These are phyloP conservation scores for Pisolithus thermaeus DNA, from an alignment of 1,284 basidiomycete species.

Conservation along the genomic window DNA sequence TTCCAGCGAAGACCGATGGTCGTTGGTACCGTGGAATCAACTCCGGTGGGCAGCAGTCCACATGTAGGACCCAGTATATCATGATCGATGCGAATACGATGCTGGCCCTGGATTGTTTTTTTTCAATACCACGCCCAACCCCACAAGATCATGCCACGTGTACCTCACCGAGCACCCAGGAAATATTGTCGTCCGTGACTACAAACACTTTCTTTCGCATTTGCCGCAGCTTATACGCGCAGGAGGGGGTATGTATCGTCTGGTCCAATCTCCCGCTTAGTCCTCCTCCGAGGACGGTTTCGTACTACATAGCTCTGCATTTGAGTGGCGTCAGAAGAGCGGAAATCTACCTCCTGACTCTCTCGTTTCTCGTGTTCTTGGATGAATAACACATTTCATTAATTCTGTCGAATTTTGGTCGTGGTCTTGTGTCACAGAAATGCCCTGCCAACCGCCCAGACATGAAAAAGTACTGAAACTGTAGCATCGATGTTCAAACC, in stretches of 20 bases:
- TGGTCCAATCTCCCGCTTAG: slow-evolving; percentile 91
- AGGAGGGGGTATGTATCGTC: slow-evolving; percentile 85
- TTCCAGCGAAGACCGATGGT: slow-evolving; percentile 92
- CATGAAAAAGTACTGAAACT: slow-evolving; percentile 4
- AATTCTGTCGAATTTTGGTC: slow-evolving; percentile 90
- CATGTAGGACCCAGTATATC: slow-evolving; percentile 79
- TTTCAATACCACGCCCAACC: neutral
- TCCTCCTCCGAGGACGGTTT: slow-evolving; percentile 82
- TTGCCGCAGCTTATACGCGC: slow-evolving; percentile 76
- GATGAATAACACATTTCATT: slow-evolving; percentile 83
- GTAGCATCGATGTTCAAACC: slow-evolving; percentile 33
- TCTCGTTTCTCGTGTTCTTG: slow-evolving; percentile 44
- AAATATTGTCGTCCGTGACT: slow-evolving; percentile 82
- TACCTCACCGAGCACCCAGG: slow-evolving; percentile 78
- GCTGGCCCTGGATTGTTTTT: slow-evolving; percentile 58
- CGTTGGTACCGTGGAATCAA: slow-evolving; percentile 67
- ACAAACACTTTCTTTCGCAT: slow-evolving; percentile 62
- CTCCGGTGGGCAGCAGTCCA: slow-evolving; percentile 87
- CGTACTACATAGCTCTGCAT: slow-evolving; percentile 38
- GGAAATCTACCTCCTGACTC: slow-evolving; percentile 29
- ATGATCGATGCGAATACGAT: slow-evolving; percentile 73
- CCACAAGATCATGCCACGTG: neutral
- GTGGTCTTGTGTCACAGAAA: slow-evolving; percentile 59
- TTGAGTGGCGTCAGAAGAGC: neutral
- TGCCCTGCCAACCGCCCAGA: slow-evolving; percentile 41